Evolutionary conservation across 805 yeast genomes (phyloP), one percentile per base, ranked within the genome.

Genomic region (Candida chauliodis): DNA sequence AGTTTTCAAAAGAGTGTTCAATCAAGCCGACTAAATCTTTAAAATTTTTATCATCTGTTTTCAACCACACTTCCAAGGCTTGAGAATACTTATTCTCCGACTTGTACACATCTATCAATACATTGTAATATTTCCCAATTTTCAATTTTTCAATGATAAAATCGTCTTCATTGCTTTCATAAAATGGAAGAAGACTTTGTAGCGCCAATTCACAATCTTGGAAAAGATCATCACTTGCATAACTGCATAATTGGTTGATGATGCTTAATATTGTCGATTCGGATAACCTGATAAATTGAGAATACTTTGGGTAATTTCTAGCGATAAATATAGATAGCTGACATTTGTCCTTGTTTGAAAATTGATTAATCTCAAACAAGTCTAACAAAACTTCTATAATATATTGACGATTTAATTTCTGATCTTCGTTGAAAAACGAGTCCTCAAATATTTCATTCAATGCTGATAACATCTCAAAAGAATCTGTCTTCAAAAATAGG

Each of bases 381-480:
- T 84, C 85, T 11, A 86, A 54, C 15, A 91, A 58, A 3, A 86
- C 76, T 43, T 87, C 91, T 15, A 87, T 62, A 10, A 91, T 75
- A 48, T 81, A 82, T 55, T 91, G 98, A 14, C 98, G 67, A 44
- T 69, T 83, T 4, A 84, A 68, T 15, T 52, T 55, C 13, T 56
- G 51, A 31, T 77, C 79, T 15, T 79, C 88, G 33, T 89, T 87
- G 40, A 91, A 57, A 29, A 76, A 66, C 0, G 84, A 62, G 54
- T 88, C 95, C 53, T 91, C 97, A 52, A 91, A 81, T 7, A 84
- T 83, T 55, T 85, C 95, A 56, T 88, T 83, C 41, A 93, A 56
- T 13, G 85, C 74, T 0, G 81, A 66, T 24, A 90, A 70, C 60
- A 81, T 75, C 26, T 73, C 74, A n/a, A 73, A 64, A 4, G 84